Conservation (phyloP, 2,329 filamentous ascomycete genomes). For the Alternaria metachromatica region DNA sequence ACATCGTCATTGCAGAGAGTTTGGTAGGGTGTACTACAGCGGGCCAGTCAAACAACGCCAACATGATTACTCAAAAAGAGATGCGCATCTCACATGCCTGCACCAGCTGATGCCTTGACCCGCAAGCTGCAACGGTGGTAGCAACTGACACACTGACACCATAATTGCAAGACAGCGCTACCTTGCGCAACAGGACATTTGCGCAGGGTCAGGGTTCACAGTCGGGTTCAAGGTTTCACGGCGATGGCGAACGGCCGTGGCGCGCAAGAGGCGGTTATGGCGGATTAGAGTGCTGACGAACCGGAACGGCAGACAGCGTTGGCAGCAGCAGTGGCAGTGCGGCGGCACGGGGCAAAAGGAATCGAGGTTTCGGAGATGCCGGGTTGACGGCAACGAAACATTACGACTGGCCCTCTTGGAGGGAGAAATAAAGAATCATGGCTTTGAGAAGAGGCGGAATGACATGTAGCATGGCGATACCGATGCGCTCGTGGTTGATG, state of each 20-base stretch:
- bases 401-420: not conserved
- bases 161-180: not conserved
- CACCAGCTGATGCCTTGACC: not conserved
- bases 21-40: not conserved
- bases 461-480: not conserved
- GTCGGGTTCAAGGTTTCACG: not conserved
- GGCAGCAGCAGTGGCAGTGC: not conserved
- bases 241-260: not conserved
- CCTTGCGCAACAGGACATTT: not conserved
- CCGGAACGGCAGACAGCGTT: not conserved
- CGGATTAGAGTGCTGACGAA: not conserved
- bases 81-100: not conserved
- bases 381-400: not conserved
- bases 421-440: not conserved
- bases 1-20: not conserved
- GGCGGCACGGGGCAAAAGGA: not conserved
- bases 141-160: not conserved
- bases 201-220: not conserved
- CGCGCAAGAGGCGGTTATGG: slow-evolving; percentile 2
- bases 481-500: not conserved
- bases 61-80: not conserved
- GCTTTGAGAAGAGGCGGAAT: not conserved
- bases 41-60: not conserved
- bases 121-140: not conserved
- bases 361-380: not conserved